Evolutionary conservation across 1,284 basidiomycete genomes (phyloP), one percentile per base, ranked within the genome.

Genomic region (Cutaneotrichosporon sp.): DNA sequence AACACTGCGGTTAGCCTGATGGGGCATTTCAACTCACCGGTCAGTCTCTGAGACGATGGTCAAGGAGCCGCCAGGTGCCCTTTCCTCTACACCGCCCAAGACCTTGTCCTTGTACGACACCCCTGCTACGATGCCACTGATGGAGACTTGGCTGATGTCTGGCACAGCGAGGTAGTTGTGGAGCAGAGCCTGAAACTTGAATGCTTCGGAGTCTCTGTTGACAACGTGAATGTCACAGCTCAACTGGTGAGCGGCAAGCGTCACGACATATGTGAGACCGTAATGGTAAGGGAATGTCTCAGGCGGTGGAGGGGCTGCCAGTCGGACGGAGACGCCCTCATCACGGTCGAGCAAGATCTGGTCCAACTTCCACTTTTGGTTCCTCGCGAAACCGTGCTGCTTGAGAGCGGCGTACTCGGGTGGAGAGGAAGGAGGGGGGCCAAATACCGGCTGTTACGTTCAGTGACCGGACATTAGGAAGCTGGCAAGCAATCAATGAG

Each of bases 301-400:
- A 42, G 74, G 72, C 64, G 89, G 84, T 37, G 76, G 75, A 4
- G 81, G 70, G 7, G 81, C 85, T 3, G 84, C 81, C 38, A 93
- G 75, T 59, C 81, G 80, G 37, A 89, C 80, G 22, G 86, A 85
- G 6, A 91, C 86, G 7, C 81, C 82, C 19, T 81, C 79, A 5
- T 81, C 80, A 53, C 84, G 82, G 63, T 91, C 87, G 78, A 82
- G 79, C 26, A 89, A 77, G 14, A 82, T 75, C 33, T 76, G 71
- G 58, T 83, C 82, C 65, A 83, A 84, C 20, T 74, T 76, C 90
- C 90, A 94, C 14, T 66, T 70, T 29, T 81, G 79, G 59, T 77
- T 88, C 44, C 90, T 80, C 16, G 86, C 90, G 66, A 91, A 93
- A 0, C 90, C 90, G 70, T 93, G 90, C 67, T 91, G 88, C 7